Conservation (phyloP, 768 basidiomycete species). For the Pholiota conissans region DNA sequence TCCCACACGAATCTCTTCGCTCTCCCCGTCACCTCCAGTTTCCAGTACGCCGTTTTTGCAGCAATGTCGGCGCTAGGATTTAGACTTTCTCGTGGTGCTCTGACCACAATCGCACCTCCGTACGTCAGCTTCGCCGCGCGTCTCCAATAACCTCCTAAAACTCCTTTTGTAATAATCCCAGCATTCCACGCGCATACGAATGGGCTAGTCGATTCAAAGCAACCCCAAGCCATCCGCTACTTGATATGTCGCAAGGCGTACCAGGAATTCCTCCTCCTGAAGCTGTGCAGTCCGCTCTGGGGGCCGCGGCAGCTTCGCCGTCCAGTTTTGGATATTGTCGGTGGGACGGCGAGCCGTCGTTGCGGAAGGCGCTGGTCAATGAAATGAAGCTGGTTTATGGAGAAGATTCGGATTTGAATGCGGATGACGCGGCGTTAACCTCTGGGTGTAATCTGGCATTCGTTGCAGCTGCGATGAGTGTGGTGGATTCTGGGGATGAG, state of each 20-base stretch:
- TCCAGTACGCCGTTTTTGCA: background rate
- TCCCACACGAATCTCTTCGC: background rate
- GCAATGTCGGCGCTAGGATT: slow-evolving; percentile 26
- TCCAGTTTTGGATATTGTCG: slow-evolving; percentile 54
- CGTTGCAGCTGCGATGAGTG: slow-evolving; percentile 54
- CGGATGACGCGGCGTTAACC: slow-evolving; percentile 65
- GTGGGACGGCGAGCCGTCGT: slow-evolving; percentile 53
- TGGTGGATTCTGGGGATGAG: slow-evolving; percentile 72
- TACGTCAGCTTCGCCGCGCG: slow-evolving; percentile 20
- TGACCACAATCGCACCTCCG: slow-evolving; percentile 49
- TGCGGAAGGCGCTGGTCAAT: slow-evolving; percentile 52
- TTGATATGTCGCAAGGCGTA: slow-evolving; percentile 77
- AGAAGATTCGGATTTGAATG: slow-evolving; percentile 40
- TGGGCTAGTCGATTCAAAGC: slow-evolving; percentile 51
- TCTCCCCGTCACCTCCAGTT: background rate
- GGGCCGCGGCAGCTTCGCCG: slow-evolving; percentile 40
- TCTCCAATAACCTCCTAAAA: background rate
- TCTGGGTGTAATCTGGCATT: slow-evolving; percentile 78
- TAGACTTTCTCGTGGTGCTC: slow-evolving; percentile 38
- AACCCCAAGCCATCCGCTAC: slow-evolving; percentile 45
- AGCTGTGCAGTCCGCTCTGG: slow-evolving; percentile 49
- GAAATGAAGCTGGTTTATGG: slow-evolving; percentile 69
- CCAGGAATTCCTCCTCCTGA: slow-evolving; percentile 66
- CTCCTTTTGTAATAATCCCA: slow-evolving; percentile 18
- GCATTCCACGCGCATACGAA: slow-evolving; percentile 58